Evolutionary conservation across 495 filamentous ascomycete species (phyloP), one percentile per base, ranked within the genome.

Genomic region (Pyrenopolyporus hunteri): DNA sequence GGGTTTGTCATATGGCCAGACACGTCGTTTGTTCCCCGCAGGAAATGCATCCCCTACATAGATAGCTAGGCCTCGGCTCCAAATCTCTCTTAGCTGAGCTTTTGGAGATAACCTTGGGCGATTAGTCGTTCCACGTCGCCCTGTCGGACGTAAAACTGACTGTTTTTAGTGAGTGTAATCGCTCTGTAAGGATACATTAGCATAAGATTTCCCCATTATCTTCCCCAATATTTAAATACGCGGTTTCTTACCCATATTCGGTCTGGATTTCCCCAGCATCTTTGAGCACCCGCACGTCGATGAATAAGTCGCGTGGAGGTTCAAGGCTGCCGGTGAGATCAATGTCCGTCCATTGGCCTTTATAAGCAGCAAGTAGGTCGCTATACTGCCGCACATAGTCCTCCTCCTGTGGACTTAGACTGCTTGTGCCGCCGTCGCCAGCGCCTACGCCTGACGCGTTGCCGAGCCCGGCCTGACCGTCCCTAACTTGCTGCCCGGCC

Each of bases 201-300:
- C n/a, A 44, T 22, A 49, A 10, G 14, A 14, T 26, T 28, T 29
- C n/a, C 43, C 57, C 69, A 56, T 70, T 71, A 66, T 46, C 36
- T 28, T n/a, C n/a, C 10, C 35, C 20, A 23, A 44, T 48, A 29
- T 35, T 60, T 43, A n/a, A 22, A 60, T 16, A n/a, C 6, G 1
- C 7, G 9, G 5, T 14, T 43, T 43, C 85, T 72, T 83, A 97
- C 91, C 95, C 95, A 74, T 98, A 99, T 78, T 99, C 95, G 8
- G 95, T 99, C 77, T 99, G 94, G 60, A 99, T 96, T 80, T 98
- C 94, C 19, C 95, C 95, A 36, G 93, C 95, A 79, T 99, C 94
- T 71, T 94, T 97, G 59, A 99, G 74, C 47, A 98, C 95, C 50
- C 95, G 80, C 45, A 99, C 95, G 75, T 99, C 95, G 71, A 99